Evolutionary conservation across 192 early-diverging fungal genomes (phyloP), one percentile per base, ranked within the genome.

Genomic region (Backusella macrospora): DNA sequence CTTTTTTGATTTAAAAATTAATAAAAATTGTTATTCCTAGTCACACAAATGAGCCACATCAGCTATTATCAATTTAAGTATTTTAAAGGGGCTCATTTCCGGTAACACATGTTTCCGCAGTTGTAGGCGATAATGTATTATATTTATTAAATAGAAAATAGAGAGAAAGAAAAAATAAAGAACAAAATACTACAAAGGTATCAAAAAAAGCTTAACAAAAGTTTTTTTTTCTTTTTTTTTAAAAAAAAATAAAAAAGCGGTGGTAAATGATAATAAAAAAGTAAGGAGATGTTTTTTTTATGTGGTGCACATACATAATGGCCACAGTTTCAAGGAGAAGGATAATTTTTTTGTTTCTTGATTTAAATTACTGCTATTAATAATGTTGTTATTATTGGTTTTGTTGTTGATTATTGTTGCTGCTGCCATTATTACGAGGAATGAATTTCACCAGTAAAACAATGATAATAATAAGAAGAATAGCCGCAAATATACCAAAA

Each of bases 381-480:
- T 23, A 21, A 8, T 5, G 10, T 26, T 26, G 12, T 26, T 59
- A 23, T 59, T 23, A 26, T 59, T 23, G 52, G 21, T 59, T 59
- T 6, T 26, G 9, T 23, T 59, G 52, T 12, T 59, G 52, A 23
- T 18, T 14, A 12, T 73, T 37, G 62, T 23, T 52, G 29, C 65
- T 37, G 62, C 43, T 52, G 26, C 65, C 65, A 43, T 40, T 63
- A 43, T 64, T 73, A 15, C 43, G 29, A 44, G 77, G 77, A 47
- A 71, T 65, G 4, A 78, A 65, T 9, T 78, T 64, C 5, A 78
- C 77, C 52, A 76, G 43, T 0, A 86, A 55, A 42, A 88, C 52
- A 55, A 86, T 49, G 12, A 82, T 75, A 55, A 88, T 59, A 10
- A 86, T 81, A 46, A 85, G 77, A 6, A 85, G 0, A 46, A 85